Base-by-base conservation (phyloP, 2,329 filamentous ascomycete species). In the Colletotrichum incanum region DNA sequence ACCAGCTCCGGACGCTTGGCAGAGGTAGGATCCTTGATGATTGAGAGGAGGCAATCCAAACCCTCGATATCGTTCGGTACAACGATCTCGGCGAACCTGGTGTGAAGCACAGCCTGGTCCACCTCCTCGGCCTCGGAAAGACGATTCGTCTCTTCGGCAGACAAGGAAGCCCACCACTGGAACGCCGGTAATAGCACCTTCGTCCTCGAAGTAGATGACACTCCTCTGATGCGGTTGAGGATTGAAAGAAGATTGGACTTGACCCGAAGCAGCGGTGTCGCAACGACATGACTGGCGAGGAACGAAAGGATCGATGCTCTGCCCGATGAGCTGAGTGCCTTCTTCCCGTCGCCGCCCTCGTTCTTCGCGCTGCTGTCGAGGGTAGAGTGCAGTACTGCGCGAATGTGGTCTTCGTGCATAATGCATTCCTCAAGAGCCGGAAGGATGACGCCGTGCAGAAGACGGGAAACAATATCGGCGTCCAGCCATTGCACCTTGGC, bases 351-450 rank as follows among this genome's bases (percentile, higher is more conserved):
- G 74, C 82, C 85, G 23, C 85, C 83, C 56, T 83, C 83, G 28
- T 39, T 31, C 26, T 81, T 79, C 23, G 80, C 77, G 28, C 80
- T 76, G 52, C 89, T 89, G 75, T 92, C 90, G 14, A 96, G 79
- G 0, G 87, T 82, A 41, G 85, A 86, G 72, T 89, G 86, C 6
- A 98, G 80, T 2, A 92, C 87, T 26, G 89, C 89, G 34, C 88
- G 84, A 55, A 98, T 86, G 73, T 96, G 92, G 37, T 88, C 89
- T 5, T 90, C 84, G 78, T 98, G 95, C 75, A 98, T 89, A 4
- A 96, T 87, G 77, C 93, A 97, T 81, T 98, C 96, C 81, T 98
- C 95, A 12, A 98, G 83, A 2, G 88, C 89, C 0, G 94, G 94
- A 26, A 94, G 80, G n/a, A 98, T 82, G 47, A 93, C 86, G 26